Base-by-base conservation (phyloP, 371 early-diverging fungal species). In the Encephalitozoon hellem region DNA sequence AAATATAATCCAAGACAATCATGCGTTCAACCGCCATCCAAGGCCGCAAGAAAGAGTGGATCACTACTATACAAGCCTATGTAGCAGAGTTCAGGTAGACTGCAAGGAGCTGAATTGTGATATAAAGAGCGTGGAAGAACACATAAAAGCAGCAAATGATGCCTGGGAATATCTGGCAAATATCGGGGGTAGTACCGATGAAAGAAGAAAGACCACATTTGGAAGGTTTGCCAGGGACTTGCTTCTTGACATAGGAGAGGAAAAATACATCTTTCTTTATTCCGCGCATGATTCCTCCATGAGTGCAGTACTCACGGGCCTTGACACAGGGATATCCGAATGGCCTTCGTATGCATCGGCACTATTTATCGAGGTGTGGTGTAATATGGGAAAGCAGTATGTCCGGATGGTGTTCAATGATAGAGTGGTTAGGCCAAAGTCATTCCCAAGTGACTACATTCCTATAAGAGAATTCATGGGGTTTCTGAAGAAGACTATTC, bases 271-370 rank as follows among this genome's bases (percentile, higher is more conserved):
- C 1, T 15, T 39, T 15, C 39, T 83, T n/a, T 49, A 79, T 21
- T 76, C 79, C 26, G 77, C 76, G 3, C 81, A 83, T 38, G 84
- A 83, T 54, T 70, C 71, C 15, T 45, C 77, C 4, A 23, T 83
- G 25, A 32, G 64, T 12, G 67, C 34, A 38, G 49, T 83, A 9
- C 42, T 83, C 1, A 32, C 41, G 18, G 79, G 82, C 11, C 39
- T 83, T 5, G 66, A 53, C 32, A 67, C 73, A 11, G n/a, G 11
- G 21, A 55, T 70, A 8, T 41, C 32, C 4, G 47, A 72, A 21
- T 53, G 74, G 52, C 81, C 84, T 38, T 66, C 84, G 12, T 81
- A 81, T 67, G 81, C 79, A 39, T 53, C 49, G 25, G 77, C 84
- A 9, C 11, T 81, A 12, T 81, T 83, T 73, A 74, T 83, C 18